Conservation (phyloP, 768 basidiomycete species). For the Cyclocybe cylindracea region DNA sequence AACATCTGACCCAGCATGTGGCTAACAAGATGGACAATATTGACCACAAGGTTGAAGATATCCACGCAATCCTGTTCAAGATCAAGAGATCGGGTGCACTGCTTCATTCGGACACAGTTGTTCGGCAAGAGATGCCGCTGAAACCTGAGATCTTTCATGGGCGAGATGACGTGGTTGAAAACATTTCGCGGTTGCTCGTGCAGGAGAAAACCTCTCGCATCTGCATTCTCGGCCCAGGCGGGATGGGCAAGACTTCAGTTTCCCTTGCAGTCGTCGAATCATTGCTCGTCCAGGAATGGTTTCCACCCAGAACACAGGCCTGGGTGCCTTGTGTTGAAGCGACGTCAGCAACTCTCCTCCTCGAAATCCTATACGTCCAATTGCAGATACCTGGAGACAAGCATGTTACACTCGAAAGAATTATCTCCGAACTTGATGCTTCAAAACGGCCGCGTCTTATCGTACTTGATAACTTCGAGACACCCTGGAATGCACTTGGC, state of each 20-base stretch:
- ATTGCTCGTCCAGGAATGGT: slow-evolving; percentile 13
- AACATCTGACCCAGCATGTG: not conserved
- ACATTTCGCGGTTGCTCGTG: too few species aligned
- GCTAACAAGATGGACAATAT: not conserved
- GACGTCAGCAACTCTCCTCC: slow-evolving; percentile 22
- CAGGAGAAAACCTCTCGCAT: slow-evolving; percentile 10
- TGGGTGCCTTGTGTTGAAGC: slow-evolving; percentile 36
- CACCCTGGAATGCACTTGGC: slow-evolving; percentile 30
- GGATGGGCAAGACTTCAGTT: slow-evolving; percentile 40
- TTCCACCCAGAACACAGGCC: slow-evolving; percentile 17
- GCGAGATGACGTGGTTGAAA: too few species aligned
- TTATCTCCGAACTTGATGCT: slow-evolving; percentile 20
- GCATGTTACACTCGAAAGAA: slow-evolving; percentile 17
- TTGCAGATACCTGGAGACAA: slow-evolving; percentile 23
- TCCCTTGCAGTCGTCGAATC: slow-evolving; percentile 33
- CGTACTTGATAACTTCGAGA: slow-evolving; percentile 43
- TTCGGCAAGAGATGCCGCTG: too few species aligned
- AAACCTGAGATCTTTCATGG: too few species aligned
- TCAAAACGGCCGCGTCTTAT: slow-evolving; percentile 27
- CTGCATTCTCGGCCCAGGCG: slow-evolving; percentile 30
- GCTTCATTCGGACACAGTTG: too few species aligned
- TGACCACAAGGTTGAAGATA: too few species aligned
- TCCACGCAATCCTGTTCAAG: too few species aligned
- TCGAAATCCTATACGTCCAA: slow-evolving; percentile 21
- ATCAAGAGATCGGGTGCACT: too few species aligned